phyloP scores from a whole-genome alignment of 768 basidiomycete species.

The Trametes cinnabarina region DNA sequence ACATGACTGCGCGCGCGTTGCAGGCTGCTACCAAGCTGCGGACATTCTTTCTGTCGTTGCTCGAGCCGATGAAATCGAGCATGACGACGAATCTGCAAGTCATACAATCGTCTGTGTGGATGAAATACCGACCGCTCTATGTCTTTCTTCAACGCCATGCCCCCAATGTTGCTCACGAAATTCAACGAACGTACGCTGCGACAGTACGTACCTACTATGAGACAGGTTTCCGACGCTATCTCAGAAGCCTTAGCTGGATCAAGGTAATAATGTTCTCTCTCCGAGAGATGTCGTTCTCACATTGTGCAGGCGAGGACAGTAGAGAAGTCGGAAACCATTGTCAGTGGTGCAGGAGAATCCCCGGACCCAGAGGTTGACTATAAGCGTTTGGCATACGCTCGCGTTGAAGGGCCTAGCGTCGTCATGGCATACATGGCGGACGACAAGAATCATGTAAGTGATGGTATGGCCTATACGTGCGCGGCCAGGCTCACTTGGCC shows the following conservation, averaged over 20 bases:
- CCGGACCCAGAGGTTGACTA: slow-evolving; percentile 40
- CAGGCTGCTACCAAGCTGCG: slow-evolving; percentile 91
- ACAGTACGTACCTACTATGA: slow-evolving; percentile 91
- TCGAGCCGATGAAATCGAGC: slow-evolving; percentile 78
- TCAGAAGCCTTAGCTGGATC: slow-evolving; percentile 74
- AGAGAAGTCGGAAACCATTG: slow-evolving; percentile 71
- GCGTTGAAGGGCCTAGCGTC: slow-evolving; percentile 76
- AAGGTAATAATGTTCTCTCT: slow-evolving; percentile 47
- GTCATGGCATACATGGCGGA: slow-evolving; percentile 88
- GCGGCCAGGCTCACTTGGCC: background rate
- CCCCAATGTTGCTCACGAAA: slow-evolving; percentile 75
- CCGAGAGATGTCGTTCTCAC: background rate
- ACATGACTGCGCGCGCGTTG: background rate
- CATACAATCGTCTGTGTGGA: slow-evolving; percentile 80
- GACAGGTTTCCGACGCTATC: slow-evolving; percentile 90
- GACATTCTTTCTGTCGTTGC: slow-evolving; percentile 76
- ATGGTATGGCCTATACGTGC: background rate
- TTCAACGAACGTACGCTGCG: slow-evolving; percentile 82
- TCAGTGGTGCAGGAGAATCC: slow-evolving; percentile 44
- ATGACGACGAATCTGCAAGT: slow-evolving; percentile 93
- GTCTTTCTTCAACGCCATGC: slow-evolving; percentile 84
- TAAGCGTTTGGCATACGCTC: slow-evolving; percentile 62
- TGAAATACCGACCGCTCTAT: slow-evolving; percentile 81
- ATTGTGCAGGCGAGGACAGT: slow-evolving; percentile 53
- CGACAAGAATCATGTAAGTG: slow-evolving; percentile 78